Conservation (phyloP, 1,284 basidiomycete genomes). For the Ceratobasidium theobromae region DNA sequence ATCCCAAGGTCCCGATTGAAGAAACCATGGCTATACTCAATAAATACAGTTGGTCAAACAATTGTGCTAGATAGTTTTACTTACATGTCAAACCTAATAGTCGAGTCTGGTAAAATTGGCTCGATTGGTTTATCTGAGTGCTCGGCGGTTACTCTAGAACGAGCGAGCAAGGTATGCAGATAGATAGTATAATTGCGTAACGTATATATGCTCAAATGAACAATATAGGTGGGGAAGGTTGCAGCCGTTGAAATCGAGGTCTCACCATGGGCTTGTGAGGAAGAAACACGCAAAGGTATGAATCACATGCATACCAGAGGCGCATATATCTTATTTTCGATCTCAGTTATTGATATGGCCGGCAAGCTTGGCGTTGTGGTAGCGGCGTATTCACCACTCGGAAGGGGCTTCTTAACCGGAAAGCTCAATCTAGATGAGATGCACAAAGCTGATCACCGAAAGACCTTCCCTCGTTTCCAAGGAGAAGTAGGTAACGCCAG, state of each 20-base stretch:
- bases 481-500: slow-evolving; percentile 40
- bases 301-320: background rate
- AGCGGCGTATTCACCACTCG: slow-evolving; percentile 49
- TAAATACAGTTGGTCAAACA: slow-evolving; percentile 3
- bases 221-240: slow-evolving; percentile 49
- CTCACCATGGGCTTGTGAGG: slow-evolving; percentile 53
- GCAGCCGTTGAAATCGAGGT: slow-evolving; percentile 57
- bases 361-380: slow-evolving; percentile 54
- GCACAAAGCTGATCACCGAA: slow-evolving; percentile 45
- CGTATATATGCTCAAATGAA: background rate
- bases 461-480: slow-evolving; percentile 44
- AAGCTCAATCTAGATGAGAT: slow-evolving; percentile 21
- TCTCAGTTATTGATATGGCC: slow-evolving; percentile 47
- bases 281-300: slow-evolving; percentile 47
- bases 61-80: background rate
- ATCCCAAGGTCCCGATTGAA: slow-evolving; percentile 33
- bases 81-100: background rate
- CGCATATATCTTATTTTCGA: slow-evolving; percentile 42
- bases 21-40: slow-evolving; percentile 31
- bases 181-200: background rate
- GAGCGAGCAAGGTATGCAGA: slow-evolving; percentile 32
- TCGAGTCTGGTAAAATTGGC: slow-evolving; percentile 36
- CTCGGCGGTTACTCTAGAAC: slow-evolving; percentile 29
- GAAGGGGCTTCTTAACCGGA: slow-evolving; percentile 40
- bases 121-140: slow-evolving; percentile 36